A percentile compares a stretch with the other conserved stretches of the same genome.
Evolutionary conservation across 495 filamentous ascomycete genomes (phyloP).

Genomic region (Neurospora sp.): DNA sequence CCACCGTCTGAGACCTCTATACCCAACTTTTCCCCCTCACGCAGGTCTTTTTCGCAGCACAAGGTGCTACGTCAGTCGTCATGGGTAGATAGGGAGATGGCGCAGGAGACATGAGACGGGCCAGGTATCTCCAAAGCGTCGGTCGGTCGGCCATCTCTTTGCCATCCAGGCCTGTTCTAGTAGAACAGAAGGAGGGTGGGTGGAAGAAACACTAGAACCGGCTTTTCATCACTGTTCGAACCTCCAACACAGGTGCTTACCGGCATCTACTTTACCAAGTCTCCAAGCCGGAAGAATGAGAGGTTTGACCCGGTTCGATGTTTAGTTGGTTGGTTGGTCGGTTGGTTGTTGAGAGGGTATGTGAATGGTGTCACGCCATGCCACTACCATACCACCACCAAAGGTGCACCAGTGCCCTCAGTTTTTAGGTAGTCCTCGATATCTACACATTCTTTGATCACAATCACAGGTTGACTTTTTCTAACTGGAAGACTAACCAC

Average conservation of each 20-base stretch:
- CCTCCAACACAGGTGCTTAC: neutral
- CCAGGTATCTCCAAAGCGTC: neutral
- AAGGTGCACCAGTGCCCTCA: neutral
- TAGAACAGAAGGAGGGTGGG: neutral
- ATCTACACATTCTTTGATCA: neutral
- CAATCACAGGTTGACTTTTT: neutral
- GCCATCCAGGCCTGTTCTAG: neutral
- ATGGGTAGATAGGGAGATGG: neutral
- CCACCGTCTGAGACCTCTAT: neutral
- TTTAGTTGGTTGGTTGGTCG: neutral
- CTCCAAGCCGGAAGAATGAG: neutral
- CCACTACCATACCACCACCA: neutral
- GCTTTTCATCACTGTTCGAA: neutral
- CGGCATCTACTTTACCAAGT: neutral
- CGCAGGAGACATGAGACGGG: neutral
- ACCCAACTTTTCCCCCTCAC: neutral
- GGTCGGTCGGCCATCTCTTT: neutral
- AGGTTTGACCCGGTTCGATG: neutral
- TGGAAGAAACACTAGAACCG: neutral
- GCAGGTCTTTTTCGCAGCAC: neutral
- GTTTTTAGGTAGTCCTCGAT: neutral
- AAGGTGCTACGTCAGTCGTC: neutral
- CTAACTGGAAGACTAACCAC: neutral
- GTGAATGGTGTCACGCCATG: neutral
- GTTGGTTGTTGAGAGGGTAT: neutral